Conservation (phyloP, 306 rosid species). For the Quercus berberidifolia region DNA sequence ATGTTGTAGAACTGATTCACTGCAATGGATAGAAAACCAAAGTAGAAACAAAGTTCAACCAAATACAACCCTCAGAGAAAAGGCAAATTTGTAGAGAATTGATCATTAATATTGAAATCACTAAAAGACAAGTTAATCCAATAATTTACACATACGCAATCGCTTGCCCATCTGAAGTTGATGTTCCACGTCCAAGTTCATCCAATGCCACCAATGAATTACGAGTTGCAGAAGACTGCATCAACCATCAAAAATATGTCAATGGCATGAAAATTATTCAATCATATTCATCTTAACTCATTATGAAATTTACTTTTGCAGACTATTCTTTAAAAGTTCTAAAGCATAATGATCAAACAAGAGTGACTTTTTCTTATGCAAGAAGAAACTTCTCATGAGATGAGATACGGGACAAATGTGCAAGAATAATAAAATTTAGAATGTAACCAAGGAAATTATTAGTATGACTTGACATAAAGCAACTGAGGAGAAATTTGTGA, state of each 20-base stretch:
- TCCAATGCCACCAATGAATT: conserved; percentile 82
- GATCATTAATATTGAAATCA: background rate
- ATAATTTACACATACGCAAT: conserved; percentile 63
- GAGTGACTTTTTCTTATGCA: background rate
- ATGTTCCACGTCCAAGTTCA: conserved; percentile 98
- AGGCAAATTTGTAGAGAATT: background rate
- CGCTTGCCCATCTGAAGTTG: conserved; percentile 97
- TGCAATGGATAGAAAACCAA: conserved; percentile 36
- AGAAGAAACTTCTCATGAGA: background rate
- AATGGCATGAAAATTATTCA: background rate
- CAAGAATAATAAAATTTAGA: background rate
- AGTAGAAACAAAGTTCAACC: conserved; percentile 11
- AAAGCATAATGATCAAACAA: background rate
- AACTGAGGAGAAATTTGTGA: background rate
- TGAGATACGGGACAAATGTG: background rate
- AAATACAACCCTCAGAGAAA: background rate
- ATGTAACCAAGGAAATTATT: background rate
- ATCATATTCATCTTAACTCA: background rate
- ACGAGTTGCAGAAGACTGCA: conserved; percentile 5
- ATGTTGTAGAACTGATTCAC: conserved; percentile 82
- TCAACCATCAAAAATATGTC: background rate
- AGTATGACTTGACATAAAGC: background rate
- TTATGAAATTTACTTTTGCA: background rate
- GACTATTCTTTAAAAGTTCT: background rate
- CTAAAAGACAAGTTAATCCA: conserved; percentile 1